phyloP scores from a whole-genome alignment of 139 green algal genomes.

The Edaphochlamys debaryana region DNA sequence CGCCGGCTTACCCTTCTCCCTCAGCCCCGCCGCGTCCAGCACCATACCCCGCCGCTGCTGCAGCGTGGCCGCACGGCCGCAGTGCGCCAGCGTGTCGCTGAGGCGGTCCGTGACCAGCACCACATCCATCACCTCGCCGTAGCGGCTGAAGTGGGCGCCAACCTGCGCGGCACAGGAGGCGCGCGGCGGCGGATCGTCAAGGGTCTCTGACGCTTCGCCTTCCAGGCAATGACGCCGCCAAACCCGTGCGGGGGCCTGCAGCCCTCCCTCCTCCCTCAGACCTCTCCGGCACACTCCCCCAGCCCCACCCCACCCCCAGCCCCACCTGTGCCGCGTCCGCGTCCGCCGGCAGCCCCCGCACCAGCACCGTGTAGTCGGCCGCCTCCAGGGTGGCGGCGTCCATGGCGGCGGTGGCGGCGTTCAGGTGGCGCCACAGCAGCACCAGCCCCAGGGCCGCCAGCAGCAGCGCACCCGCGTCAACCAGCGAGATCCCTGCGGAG shows the following conservation, averaged over 20 bases:
- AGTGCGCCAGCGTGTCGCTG: constrained; percentile 39
- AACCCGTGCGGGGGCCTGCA: background rate
- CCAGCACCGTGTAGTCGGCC: constrained; percentile 55
- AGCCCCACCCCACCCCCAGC: no score
- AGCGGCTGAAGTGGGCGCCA: constrained; percentile 54
- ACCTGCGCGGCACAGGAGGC: constrained; percentile 42
- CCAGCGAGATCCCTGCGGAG: constrained; percentile 55
- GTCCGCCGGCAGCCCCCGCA: constrained; percentile 57
- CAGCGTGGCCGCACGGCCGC: constrained; percentile 40
- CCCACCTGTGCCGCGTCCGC: constrained; percentile 44
- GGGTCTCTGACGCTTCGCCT: background rate
- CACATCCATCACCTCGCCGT: constrained; percentile 64
- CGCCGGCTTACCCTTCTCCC: no score
- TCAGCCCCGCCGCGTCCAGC: background rate
- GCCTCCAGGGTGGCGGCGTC: constrained; percentile 29
- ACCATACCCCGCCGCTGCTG: constrained; percentile 43
- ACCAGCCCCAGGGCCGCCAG: constrained; percentile 37
- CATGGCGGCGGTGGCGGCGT: background rate
- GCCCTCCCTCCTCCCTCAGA: no score
- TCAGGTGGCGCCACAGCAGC: constrained; percentile 12
- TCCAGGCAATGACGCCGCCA: background rate
- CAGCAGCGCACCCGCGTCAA: constrained; percentile 44
- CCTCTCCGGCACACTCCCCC: no score
- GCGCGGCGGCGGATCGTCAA: background rate
- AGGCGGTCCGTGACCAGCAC: constrained; percentile 62